These are phyloP conservation scores for Volutella citrinella DNA, from an alignment of 2,329 filamentous ascomycete genomes.

Conservation along the genomic window DNA sequence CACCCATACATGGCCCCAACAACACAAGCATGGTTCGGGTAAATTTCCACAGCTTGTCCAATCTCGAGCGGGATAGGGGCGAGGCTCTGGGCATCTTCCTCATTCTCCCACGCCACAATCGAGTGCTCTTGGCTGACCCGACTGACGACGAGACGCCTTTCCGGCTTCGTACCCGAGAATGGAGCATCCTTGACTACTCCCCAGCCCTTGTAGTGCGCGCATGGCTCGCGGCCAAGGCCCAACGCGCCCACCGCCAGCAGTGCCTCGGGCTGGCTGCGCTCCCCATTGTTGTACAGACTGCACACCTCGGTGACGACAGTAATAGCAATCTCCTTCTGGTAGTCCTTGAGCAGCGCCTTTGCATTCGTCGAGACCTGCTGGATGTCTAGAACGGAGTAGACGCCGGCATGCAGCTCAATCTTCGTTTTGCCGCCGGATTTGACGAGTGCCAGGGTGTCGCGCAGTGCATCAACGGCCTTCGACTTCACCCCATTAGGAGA, in stretches of 20 bases:
- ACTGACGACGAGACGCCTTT: too few species aligned
- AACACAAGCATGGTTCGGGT: slow-evolving; percentile 65
- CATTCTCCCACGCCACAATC: slow-evolving; percentile 52
- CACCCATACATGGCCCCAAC: slow-evolving; percentile 58
- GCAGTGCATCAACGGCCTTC: too few species aligned
- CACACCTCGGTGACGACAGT: slow-evolving; percentile 59
- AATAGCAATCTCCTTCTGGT: slow-evolving; percentile 49
- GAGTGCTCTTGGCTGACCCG: slow-evolving; percentile 67
- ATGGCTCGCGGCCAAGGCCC: slow-evolving; percentile 60
- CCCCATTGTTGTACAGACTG: slow-evolving; percentile 54
- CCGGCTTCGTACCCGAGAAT: too few species aligned
- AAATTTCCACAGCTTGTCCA: slow-evolving; percentile 43
- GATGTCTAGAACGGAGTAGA: slow-evolving; percentile 62
- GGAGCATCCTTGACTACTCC: too few species aligned
- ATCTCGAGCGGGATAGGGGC: too few species aligned
- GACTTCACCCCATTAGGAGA: too few species aligned
- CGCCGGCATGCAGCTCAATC: slow-evolving; percentile 65
- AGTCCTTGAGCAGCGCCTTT: slow-evolving; percentile 22
- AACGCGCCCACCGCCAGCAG: slow-evolving; percentile 57
- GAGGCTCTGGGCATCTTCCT: too few species aligned
- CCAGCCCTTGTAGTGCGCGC: too few species aligned
- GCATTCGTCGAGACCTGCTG: slow-evolving; percentile 60
- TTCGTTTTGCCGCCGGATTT: too few species aligned
- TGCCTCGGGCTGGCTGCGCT: slow-evolving; percentile 42
- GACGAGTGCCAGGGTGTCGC: too few species aligned